Percentiles rank a stretch among this genome's conserved stretches.
These are phyloP conservation scores for Eragrostis tef DNA, from an alignment of 202 grass and related monocot species.

Conservation along the genomic window DNA sequence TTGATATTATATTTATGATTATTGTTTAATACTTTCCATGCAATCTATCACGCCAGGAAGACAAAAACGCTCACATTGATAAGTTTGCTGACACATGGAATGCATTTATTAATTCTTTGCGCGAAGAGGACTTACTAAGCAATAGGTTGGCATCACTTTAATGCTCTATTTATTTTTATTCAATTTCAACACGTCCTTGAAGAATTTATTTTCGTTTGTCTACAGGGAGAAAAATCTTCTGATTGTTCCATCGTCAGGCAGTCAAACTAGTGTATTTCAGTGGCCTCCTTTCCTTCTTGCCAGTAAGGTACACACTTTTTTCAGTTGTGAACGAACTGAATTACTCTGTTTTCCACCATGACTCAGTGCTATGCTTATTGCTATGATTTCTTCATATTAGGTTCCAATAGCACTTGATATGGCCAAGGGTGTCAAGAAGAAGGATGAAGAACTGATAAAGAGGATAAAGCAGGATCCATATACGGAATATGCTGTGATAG, in stretches of 20 bases:
- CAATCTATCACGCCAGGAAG: constrained; percentile 59
- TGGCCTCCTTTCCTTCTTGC: constrained; percentile 99
- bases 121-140: constrained; percentile 89
- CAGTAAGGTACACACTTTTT: constrained; percentile 69
- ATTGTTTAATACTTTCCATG: constrained; percentile 18
- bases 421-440: constrained; percentile 86
- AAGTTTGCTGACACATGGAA: constrained; percentile 90
- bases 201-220: constrained; percentile 39
- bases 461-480: constrained; percentile 80
- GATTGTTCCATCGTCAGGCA: constrained; percentile 75
- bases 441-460: constrained; percentile 66
- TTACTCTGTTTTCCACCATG: neutral
- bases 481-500: constrained; percentile 68
- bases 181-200: neutral
- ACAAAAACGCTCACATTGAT: constrained; percentile 41
- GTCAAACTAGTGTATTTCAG: constrained; percentile 65
- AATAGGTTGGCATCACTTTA: constrained; percentile 61
- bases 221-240: constrained; percentile 80
- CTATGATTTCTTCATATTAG: constrained; percentile 63
- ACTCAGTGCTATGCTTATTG: constrained; percentile 1
- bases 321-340: constrained; percentile 9
- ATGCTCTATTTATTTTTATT: constrained; percentile 27
- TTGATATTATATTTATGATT: constrained; percentile 23
- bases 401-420: constrained; percentile 97
- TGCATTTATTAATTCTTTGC: constrained; percentile 78